These are phyloP conservation scores for Colletotrichum sidae DNA, from an alignment of 2,329 filamentous ascomycete genomes.

Conservation along the genomic window DNA sequence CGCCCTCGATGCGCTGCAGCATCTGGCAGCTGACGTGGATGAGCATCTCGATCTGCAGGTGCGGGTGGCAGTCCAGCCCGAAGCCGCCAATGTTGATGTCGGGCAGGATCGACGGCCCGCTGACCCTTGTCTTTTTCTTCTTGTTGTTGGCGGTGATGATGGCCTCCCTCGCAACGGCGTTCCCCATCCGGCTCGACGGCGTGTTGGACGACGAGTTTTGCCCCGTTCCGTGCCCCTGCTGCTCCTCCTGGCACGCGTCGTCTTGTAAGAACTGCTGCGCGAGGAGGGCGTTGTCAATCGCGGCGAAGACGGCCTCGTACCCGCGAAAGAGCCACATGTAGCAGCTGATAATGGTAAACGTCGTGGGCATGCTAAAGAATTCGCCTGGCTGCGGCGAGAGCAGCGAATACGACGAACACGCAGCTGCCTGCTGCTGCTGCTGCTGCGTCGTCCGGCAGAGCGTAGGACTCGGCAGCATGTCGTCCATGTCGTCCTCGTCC, in stretches of 20 bases:
- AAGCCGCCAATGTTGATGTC: conserved; percentile 3
- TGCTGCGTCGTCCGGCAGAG: too few relatives aligned
- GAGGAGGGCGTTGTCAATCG: neutral
- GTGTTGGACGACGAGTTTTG: neutral
- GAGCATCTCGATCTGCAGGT: conserved; percentile 19
- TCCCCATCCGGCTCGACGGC: neutral
- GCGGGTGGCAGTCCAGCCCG: neutral
- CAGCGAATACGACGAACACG: too few relatives aligned
- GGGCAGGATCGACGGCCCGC: neutral
- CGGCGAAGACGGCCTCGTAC: conserved; percentile 13
- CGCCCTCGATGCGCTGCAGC: conserved; percentile 3
- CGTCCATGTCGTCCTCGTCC: neutral
- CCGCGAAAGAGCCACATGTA: conserved; percentile 17
- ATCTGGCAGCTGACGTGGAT: conserved; percentile 17
- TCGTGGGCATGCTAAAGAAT: conserved; percentile 3
- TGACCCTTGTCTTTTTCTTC: neutral
- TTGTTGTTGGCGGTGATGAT: too few relatives aligned
- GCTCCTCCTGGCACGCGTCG: neutral
- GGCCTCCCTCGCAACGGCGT: too few relatives aligned
- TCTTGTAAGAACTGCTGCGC: neutral
- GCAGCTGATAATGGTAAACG: conserved; percentile 13
- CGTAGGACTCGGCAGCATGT: too few relatives aligned
- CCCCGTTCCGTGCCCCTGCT: neutral
- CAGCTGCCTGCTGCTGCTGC: neutral
- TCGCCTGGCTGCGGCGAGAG: neutral